phyloP scores from a whole-genome alignment of 805 yeast species.

The Ogataea glucozyma region DNA sequence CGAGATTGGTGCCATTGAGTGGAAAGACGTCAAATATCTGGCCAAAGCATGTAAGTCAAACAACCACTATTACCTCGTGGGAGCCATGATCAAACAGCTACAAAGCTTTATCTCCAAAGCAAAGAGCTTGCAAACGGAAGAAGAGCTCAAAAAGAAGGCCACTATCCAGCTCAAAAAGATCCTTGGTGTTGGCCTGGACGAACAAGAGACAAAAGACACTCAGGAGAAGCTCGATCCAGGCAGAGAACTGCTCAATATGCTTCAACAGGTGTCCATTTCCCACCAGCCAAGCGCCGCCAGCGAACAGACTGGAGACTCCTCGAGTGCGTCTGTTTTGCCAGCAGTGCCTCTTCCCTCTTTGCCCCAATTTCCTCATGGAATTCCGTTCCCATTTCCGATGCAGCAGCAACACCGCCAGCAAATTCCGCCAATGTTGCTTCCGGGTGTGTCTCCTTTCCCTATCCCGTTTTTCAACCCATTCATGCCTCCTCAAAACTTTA shows the following conservation, averaged over 20 bases:
- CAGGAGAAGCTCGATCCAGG: conserved; percentile 59
- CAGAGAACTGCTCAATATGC: conserved; percentile 67
- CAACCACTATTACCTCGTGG: conserved; percentile 44
- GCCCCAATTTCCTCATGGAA: conserved; percentile 12
- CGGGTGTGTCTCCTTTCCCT: conserved; percentile 24
- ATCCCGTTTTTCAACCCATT: conserved; percentile 31
- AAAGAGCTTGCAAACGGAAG: conserved; percentile 51
- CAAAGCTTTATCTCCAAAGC: conserved; percentile 55
- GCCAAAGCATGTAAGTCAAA: conserved; percentile 36
- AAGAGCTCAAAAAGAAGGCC: conserved; percentile 60
- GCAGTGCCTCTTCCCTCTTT: conserved; percentile 4
- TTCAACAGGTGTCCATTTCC: conserved; percentile 47
- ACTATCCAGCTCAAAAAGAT: conserved; percentile 64
- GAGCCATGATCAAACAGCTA: conserved; percentile 52
- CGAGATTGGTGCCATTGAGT: conserved; percentile 81
- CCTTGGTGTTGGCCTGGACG: conserved; percentile 53
- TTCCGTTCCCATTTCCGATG: conserved; percentile 12
- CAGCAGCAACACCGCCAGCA: conserved; percentile 17
- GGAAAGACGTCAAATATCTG: conserved; percentile 63
- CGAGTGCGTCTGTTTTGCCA: too few species aligned
- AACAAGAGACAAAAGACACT: conserved; percentile 27
- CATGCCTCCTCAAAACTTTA: conserved; percentile 20
- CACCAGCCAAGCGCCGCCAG: conserved; percentile 23
- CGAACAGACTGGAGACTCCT: background rate
- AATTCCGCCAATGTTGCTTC: conserved; percentile 20